Evolutionary conservation across 2,329 filamentous ascomycete species (phyloP), one percentile per base, ranked within the genome.

Genomic region (Samsoniella hepiali): DNA sequence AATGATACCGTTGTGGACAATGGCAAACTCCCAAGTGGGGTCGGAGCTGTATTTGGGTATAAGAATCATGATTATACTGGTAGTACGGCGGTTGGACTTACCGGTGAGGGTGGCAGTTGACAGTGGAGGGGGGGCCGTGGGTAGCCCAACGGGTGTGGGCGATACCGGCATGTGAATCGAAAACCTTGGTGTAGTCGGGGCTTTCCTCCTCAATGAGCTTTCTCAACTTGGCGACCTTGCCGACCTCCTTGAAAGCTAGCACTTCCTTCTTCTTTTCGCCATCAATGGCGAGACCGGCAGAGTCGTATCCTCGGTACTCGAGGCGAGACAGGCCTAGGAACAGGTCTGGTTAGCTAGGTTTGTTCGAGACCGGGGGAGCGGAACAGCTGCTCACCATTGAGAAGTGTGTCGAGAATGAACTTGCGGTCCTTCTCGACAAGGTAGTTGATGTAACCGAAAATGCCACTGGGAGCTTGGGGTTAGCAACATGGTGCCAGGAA

Each of bases 1-100:
- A 81, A 99, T 99, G 85, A 99, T 99, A 75, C 95, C 95, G 81
- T 99, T 99, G 89, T 99, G 95, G 66, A 98, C 95, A 72, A 99
- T 89, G 69, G 91, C 86, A 79, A 99, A 99, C 81, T 99, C 91
- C 93, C 94, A 99, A 73, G 82, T 91, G 72, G 90, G 87, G 78
- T 99, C 95, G 69, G 94, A 98, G 79, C 93, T 96, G 69, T 49
- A 31, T 38, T 40, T 22, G 7, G 32, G 45, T 9, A 22, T 53
- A 40, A 44, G 29, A 27, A 15, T 3, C 13, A 6, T 15, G 27
- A 15, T 44, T 49, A 2, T 27, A 29, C 38, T 7, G 17, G 5
- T 40, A 15, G n/a, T 22, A 15, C 1, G 32, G 32, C 11, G 36
- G 22, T 51, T 58, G 13, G 10, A 13, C 86, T 77, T 87, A 96